Evolutionary conservation across 257 asterid species (phyloP).

Genomic region (Przewalskia tangutica): DNA sequence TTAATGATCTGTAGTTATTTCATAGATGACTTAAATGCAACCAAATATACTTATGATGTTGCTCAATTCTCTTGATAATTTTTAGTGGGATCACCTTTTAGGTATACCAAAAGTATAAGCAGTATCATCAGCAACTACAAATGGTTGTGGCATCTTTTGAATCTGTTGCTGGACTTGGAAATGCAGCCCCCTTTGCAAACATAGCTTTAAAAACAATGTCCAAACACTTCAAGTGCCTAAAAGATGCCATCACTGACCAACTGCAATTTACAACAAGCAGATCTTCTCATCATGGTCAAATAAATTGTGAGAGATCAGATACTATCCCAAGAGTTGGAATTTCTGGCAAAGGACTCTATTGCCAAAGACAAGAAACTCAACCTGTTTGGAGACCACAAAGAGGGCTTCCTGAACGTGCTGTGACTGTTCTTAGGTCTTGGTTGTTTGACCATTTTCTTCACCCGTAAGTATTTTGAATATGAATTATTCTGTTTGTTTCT

Average conservation of each 20-base stretch:
- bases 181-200: constrained; percentile 80
- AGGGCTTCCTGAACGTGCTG: constrained; percentile 98
- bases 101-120: constrained; percentile 83
- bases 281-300: constrained; percentile 33
- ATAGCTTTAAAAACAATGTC: constrained; percentile 69
- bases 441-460: constrained; percentile 87
- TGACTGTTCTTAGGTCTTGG: constrained; percentile 87
- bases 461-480: constrained; percentile 54
- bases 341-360: constrained; percentile 23
- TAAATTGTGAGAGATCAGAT: constrained; percentile 29
- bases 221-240: constrained; percentile 59
- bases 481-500: neutral
- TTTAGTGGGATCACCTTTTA: neutral
- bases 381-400: constrained; percentile 98
- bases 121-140: constrained; percentile 83
- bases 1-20: too few relatives aligned
- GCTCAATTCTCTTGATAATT: neutral
- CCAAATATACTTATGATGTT: too few relatives aligned
- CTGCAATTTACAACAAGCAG: constrained; percentile 43
- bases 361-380: constrained; percentile 37
- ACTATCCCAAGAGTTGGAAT: constrained; percentile 24
- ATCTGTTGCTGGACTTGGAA: constrained; percentile 75
- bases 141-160: constrained; percentile 79
- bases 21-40: too few relatives aligned
- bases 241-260: constrained; percentile 71